phyloP scores from a whole-genome alignment of 495 filamentous ascomycete genomes.

The Podospora pseudoanserina region DNA sequence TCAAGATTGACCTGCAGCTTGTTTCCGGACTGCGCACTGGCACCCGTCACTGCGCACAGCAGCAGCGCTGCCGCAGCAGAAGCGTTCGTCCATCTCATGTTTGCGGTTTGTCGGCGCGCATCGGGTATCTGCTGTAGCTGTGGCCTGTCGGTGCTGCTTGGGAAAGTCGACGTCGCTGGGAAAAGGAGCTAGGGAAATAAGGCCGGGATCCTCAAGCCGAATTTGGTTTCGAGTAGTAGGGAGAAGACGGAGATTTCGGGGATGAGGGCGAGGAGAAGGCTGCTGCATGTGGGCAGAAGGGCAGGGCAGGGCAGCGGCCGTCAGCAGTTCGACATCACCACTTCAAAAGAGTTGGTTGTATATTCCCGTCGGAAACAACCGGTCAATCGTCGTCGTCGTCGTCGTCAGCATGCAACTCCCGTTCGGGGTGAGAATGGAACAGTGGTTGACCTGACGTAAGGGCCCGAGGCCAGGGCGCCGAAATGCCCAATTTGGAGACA shows the following conservation, averaged over 20 bases:
- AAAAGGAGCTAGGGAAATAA: neutral
- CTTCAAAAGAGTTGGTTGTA: neutral
- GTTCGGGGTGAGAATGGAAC: too few species aligned
- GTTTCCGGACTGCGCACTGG: constrained; percentile 4
- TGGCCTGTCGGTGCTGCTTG: neutral
- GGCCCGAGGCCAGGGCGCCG: too few species aligned
- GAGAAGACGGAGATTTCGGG: neutral
- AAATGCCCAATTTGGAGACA: neutral
- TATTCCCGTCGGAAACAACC: neutral
- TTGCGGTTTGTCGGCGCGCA: neutral
- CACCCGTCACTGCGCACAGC: constrained; percentile 12
- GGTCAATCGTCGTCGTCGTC: neutral
- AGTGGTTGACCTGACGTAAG: neutral
- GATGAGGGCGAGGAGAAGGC: neutral
- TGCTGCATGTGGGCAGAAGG: neutral
- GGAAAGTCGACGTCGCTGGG: neutral
- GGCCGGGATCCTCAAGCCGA: neutral
- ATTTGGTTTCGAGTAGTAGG: neutral
- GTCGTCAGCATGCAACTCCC: neutral
- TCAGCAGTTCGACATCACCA: neutral
- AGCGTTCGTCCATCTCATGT: constrained; percentile 11
- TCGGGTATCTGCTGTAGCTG: constrained; percentile 1
- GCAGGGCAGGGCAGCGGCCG: neutral
- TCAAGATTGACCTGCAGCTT: constrained; percentile 23
- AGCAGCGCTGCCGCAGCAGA: constrained; percentile 8